These are phyloP conservation scores for Lactifluus piperatus DNA, from an alignment of 768 basidiomycete species.

Conservation along the genomic window DNA sequence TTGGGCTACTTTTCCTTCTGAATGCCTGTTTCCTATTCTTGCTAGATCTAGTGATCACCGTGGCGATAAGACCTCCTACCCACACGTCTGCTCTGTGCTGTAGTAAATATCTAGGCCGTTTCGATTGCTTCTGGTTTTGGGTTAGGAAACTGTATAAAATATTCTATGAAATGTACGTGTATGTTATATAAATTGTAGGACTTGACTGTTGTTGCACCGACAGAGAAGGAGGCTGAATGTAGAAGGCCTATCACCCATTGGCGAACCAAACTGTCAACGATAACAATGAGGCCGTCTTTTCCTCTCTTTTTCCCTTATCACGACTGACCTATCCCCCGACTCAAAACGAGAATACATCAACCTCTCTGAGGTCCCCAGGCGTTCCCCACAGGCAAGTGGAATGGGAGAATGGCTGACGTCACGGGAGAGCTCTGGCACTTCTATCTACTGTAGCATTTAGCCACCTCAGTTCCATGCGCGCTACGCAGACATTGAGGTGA, in stretches of 20 bases:
- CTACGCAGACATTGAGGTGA: too few relatives aligned
- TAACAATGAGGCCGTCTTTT: too few relatives aligned
- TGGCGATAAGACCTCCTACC: too few relatives aligned
- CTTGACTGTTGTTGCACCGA: neutral
- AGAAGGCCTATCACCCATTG: too few relatives aligned
- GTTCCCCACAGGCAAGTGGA: neutral
- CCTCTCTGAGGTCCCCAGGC: neutral
- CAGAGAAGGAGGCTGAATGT: too few relatives aligned
- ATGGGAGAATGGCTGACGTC: conserved; percentile 19
- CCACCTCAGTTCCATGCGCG: too few relatives aligned
- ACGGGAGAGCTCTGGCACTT: conserved; percentile 41
- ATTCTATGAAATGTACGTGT: neutral
- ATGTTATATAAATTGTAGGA: neutral
- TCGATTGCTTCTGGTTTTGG: neutral
- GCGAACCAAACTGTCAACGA: neutral
- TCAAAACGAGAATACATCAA: neutral
- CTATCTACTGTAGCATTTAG: too few relatives aligned
- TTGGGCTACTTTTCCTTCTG: neutral
- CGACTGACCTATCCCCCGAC: conserved; percentile 30
- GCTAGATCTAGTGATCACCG: neutral
- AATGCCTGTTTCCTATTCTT: neutral
- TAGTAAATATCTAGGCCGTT: neutral
- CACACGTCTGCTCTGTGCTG: neutral
- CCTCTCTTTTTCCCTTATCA: conserved; percentile 75
- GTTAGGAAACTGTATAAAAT: too few relatives aligned